phyloP scores from a whole-genome alignment of 2,329 filamentous ascomycete genomes.

The Aurifilum marmelostoma region DNA sequence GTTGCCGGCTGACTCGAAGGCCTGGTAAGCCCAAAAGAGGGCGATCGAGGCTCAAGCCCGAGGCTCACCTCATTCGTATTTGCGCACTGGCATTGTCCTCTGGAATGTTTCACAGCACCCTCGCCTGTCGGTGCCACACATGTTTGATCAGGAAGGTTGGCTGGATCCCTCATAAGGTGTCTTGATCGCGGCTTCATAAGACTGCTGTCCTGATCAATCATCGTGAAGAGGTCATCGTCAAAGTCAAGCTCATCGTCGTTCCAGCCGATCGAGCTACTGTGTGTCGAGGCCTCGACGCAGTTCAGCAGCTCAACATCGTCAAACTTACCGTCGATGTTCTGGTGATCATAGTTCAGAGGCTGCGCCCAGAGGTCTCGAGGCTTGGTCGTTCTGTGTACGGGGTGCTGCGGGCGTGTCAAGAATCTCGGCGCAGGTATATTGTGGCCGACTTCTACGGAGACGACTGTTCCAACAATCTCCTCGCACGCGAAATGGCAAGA shows the following conservation, averaged over 20 bases:
- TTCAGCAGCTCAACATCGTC: constrained; percentile 48
- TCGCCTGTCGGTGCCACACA: constrained; percentile 30
- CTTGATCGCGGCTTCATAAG: not conserved
- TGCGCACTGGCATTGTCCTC: constrained; percentile 71
- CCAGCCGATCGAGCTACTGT: too few species aligned
- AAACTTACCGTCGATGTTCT: constrained; percentile 40
- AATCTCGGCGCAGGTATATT: constrained; percentile 31
- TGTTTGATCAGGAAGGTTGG: constrained; percentile 11
- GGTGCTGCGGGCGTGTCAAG: not conserved
- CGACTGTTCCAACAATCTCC: constrained; percentile 70
- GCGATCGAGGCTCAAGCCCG: too few species aligned
- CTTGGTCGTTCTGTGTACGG: not conserved
- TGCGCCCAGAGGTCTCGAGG: not conserved
- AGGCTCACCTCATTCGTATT: not conserved
- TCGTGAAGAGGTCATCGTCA: not conserved
- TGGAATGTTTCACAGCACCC: constrained; percentile 58
- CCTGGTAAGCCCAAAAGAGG: not conserved
- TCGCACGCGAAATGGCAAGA: constrained; percentile 80
- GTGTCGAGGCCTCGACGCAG: constrained; percentile 32
- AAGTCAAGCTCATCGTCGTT: not conserved
- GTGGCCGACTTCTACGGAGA: constrained; percentile 36
- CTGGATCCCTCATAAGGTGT: not conserved
- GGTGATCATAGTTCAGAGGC: constrained; percentile 24
- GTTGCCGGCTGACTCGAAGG: too few species aligned
- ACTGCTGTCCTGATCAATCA: not conserved